phyloP scores from a whole-genome alignment of 176 grass and related monocot species.

The Aechmea fasciata region DNA sequence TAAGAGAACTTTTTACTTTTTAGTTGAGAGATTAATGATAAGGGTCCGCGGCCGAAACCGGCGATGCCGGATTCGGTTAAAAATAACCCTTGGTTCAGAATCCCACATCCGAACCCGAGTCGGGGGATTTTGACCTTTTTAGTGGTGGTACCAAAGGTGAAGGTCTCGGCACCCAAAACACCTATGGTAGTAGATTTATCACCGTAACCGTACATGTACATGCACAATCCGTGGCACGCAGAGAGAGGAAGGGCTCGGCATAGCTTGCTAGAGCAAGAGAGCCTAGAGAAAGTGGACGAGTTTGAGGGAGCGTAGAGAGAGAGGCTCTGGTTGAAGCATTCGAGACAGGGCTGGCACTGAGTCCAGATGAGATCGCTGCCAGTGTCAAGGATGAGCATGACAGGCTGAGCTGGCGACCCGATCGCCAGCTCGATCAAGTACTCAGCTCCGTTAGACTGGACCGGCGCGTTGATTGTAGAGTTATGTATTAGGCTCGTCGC shows the following conservation, averaged over 20 bases:
- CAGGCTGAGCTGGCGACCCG: not conserved
- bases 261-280: constrained; percentile 6
- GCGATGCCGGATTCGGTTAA: not conserved
- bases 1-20: constrained; percentile 12
- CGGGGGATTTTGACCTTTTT: not conserved
- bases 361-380: constrained; percentile 19
- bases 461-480: not conserved
- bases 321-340: not conserved
- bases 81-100: constrained; percentile 7
- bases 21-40: constrained; percentile 18
- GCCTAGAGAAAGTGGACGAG: constrained; percentile 1
- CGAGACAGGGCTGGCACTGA: constrained; percentile 15
- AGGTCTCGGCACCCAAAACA: constrained; percentile 10
- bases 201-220: constrained; percentile 3
- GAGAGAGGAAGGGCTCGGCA: constrained; percentile 2
- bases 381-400: constrained; percentile 13
- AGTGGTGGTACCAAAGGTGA: not conserved
- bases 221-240: not conserved
- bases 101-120: constrained; percentile 19
- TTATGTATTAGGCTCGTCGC: constrained; percentile 1
- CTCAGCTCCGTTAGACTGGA: not conserved
- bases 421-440: not conserved
- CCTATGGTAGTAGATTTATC: constrained; percentile 15
- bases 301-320: constrained; percentile 8
- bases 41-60: constrained; percentile 16